Percentiles rank a stretch among this genome's conserved stretches.
These are phyloP conservation scores for Lyophyllum shimeji DNA, from an alignment of 768 basidiomycete species.

Conservation along the genomic window DNA sequence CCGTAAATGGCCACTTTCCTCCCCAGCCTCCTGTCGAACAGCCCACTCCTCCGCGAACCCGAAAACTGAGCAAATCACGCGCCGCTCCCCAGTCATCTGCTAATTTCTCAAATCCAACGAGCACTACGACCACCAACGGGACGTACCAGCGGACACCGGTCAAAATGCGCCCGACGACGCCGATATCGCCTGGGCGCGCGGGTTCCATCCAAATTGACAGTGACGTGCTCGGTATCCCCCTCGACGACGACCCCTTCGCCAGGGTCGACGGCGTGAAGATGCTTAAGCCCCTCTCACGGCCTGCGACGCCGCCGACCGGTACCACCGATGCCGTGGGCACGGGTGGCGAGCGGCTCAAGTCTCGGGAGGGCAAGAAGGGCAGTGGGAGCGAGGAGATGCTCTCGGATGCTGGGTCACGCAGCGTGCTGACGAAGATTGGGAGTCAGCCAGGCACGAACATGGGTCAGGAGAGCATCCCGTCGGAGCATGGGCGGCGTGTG, in stretches of 20 bases:
- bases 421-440: not conserved
- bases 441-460: not conserved
- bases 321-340: not conserved
- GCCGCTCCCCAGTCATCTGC: constrained; percentile 5
- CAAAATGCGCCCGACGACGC: constrained; percentile 4
- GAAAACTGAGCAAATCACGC: constrained; percentile 30
- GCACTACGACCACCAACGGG: not conserved
- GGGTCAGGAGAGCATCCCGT: not conserved
- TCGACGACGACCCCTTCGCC: constrained; percentile 59
- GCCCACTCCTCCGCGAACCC: constrained; percentile 9
- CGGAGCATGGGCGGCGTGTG: constrained; percentile 16
- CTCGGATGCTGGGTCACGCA: constrained; percentile 6
- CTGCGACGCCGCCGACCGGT: not conserved
- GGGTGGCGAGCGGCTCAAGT: not conserved
- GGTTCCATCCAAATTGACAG: constrained; percentile 25
- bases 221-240: constrained; percentile 34
- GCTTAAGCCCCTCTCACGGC: constrained; percentile 25
- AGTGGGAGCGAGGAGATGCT: constrained; percentile 5
- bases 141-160: not conserved
- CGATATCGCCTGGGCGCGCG: constrained; percentile 1
- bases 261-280: constrained; percentile 52
- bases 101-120: constrained; percentile 5
- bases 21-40: not conserved
- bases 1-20: not conserved
- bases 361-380: not conserved